Evolutionary conservation across 352 stramenopile genomes (phyloP).

Genomic region (Plasmopara halstedii): DNA sequence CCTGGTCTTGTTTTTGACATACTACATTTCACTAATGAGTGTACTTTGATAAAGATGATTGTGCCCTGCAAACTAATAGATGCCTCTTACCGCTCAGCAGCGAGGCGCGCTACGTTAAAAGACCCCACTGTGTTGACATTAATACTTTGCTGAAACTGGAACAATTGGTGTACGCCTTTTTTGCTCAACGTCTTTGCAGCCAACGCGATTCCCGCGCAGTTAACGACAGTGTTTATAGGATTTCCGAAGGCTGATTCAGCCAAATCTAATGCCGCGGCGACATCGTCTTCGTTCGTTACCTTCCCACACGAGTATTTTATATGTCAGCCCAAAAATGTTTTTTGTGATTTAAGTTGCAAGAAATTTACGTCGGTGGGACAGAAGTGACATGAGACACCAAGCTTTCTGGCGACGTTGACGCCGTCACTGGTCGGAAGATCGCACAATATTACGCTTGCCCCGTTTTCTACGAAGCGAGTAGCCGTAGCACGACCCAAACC

Average conservation of each 20-base stretch:
- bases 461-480: constrained; percentile 82
- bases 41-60: constrained; percentile 3
- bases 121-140: constrained; percentile 95
- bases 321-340: too few relatives aligned
- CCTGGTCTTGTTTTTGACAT: constrained; percentile 76
- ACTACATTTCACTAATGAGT: too few relatives aligned
- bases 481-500: constrained; percentile 91
- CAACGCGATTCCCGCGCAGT: constrained; percentile 92
- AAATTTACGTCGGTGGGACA: constrained; percentile 59
- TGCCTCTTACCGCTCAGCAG: constrained; percentile 81
- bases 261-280: constrained; percentile 85
- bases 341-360: too few relatives aligned
- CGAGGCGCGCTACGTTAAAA: constrained; percentile 96
- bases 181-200: constrained; percentile 90
- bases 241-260: constrained; percentile 89
- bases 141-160: constrained; percentile 93
- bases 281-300: constrained; percentile 88
- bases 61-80: background rate
- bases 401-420: constrained; percentile 62
- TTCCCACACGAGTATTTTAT: constrained; percentile 30
- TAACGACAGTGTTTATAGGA: constrained; percentile 91
- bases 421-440: constrained; percentile 85
- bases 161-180: constrained; percentile 87
- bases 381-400: constrained; percentile 76
- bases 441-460: constrained; percentile 88